Percentiles rank a stretch among this genome's conserved stretches.
Evolutionary conservation across 768 basidiomycete species (phyloP).

Genomic region (Piloderma croceum): DNA sequence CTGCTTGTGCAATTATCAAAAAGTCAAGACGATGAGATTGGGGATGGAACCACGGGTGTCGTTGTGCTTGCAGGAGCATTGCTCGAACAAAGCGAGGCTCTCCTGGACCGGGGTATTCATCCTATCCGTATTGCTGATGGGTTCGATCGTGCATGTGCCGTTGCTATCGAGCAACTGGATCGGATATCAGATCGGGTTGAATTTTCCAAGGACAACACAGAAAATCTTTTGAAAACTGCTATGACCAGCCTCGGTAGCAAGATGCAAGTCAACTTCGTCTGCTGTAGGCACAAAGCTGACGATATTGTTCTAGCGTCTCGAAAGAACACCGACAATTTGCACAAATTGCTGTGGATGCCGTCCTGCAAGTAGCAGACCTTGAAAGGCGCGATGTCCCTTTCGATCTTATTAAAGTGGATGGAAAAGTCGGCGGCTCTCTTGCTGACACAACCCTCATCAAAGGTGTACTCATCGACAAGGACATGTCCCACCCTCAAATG

Average conservation of each 20-base stretch:
- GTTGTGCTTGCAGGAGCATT: slow-evolving; percentile 98
- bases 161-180: slow-evolving; percentile 88
- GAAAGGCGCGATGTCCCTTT: slow-evolving; percentile 93
- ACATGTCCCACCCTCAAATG: slow-evolving; percentile 99
- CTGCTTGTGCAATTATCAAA: slow-evolving; percentile 93
- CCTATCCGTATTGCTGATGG: slow-evolving; percentile 99
- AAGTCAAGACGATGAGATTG: slow-evolving; percentile 99
- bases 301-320: slow-evolving; percentile 63
- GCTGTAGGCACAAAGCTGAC: too few relatives aligned
- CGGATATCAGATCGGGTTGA: slow-evolving; percentile 85
- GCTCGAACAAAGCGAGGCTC: slow-evolving; percentile 85
- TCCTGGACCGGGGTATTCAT: slow-evolving; percentile 99
- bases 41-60: slow-evolving; percentile 98
- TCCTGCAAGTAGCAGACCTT: slow-evolving; percentile 90
- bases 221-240: slow-evolving; percentile 88
- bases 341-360: slow-evolving; percentile 96
- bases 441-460: slow-evolving; percentile 93
- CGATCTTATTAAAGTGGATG: slow-evolving; percentile 98
- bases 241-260: slow-evolving; percentile 97
- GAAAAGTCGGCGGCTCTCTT: slow-evolving; percentile 96
- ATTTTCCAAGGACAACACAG: slow-evolving; percentile 76
- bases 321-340: slow-evolving; percentile 95
- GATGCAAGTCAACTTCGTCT: slow-evolving; percentile 60
- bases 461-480: slow-evolving; percentile 98
- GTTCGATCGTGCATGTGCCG: slow-evolving; percentile 88